Base-by-base conservation (phyloP, 2,329 filamentous ascomycete species). In the Fusarium sublunatum region DNA sequence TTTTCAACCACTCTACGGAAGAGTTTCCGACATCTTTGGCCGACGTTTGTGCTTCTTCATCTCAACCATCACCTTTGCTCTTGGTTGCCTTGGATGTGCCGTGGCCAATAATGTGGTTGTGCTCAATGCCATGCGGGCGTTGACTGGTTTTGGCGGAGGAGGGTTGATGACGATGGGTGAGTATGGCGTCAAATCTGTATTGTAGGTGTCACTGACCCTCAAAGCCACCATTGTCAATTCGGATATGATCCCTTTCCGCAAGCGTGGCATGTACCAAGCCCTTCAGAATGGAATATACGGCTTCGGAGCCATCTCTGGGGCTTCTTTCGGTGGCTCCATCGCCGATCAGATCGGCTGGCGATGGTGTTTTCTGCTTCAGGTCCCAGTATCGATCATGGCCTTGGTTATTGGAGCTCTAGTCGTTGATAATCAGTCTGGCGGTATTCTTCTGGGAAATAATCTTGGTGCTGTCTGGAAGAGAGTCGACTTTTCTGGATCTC, bases 1-100 rank as follows among this genome's bases (percentile, higher is more conserved):
- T 2, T 89, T 91, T 49, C 87, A 91, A 71, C 89, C 89, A 1
- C 79, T 92, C 1, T 91, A 90, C 67, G 89, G 89, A 2, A 84
- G 89, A 2, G 79, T 91, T 4, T 91, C 88, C 1, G 89, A 92
- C 70, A 87, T 89, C 6, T 83, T 91, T 53, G 89, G 89, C 2
- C 81, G 88, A 5, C 82, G 86, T 2, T 69, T 82, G 4, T 84
- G 86, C 58, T 90, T 90, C 74, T 83, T 91, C 53, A 82, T 86
- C n/a, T 85, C 86, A 0, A 86, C 87, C 0, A 64, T 85, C 3
- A 81, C 86, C 0, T 91, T 92, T 69, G 80, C 83, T 8, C 52
- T 82, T 1, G 88, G 88, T 0, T 91, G 88, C 58, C 75, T 88
- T 4, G 89, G 88, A 42, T 91, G 89, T 68, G 87, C 83, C 0